Conservation (phyloP, 176 grass and related monocot species). For the Triticum turgidum region DNA sequence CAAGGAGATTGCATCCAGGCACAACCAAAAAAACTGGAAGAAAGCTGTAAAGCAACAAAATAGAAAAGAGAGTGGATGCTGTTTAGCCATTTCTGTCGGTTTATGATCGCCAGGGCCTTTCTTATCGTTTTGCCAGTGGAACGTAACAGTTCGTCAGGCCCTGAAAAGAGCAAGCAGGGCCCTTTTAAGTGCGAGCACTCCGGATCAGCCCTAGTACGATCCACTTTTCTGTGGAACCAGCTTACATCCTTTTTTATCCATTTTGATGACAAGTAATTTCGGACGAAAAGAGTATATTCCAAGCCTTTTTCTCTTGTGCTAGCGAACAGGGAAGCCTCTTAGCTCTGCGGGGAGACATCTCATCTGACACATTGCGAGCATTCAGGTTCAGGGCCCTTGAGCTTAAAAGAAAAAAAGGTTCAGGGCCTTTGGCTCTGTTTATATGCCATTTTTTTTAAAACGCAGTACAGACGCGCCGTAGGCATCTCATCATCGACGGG, state of each 20-base stretch:
- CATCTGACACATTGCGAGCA: not conserved
- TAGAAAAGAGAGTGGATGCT: not conserved
- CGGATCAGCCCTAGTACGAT: constrained; percentile 21
- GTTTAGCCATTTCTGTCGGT: constrained; percentile 28
- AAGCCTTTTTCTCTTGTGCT: constrained; percentile 14
- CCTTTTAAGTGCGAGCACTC: not conserved
- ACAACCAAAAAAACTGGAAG: constrained; percentile 19
- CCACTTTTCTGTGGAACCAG: constrained; percentile 16
- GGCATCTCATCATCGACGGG: no score
- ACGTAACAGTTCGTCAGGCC: constrained; percentile 10
- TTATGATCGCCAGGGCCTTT: constrained; percentile 33
- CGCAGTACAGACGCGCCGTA: no score
- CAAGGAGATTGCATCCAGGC: constrained; percentile 35
- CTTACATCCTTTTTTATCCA: no score
- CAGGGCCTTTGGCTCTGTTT: not conserved
- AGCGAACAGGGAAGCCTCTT: constrained; percentile 1
- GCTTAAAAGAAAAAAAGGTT: no score
- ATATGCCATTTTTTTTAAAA: no score
- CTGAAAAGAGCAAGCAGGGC: constrained; percentile 25
- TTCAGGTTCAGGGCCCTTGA: not conserved
- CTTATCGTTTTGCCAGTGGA: constrained; percentile 26
- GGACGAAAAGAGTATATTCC: not conserved
- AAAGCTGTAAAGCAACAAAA: constrained; percentile 17
- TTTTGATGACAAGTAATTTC: no score
- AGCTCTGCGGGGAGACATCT: not conserved